Evolutionary conservation across 2,329 filamentous ascomycete genomes (phyloP), one percentile per base, ranked within the genome.

Genomic region (Ceratocystis alfenasii): DNA sequence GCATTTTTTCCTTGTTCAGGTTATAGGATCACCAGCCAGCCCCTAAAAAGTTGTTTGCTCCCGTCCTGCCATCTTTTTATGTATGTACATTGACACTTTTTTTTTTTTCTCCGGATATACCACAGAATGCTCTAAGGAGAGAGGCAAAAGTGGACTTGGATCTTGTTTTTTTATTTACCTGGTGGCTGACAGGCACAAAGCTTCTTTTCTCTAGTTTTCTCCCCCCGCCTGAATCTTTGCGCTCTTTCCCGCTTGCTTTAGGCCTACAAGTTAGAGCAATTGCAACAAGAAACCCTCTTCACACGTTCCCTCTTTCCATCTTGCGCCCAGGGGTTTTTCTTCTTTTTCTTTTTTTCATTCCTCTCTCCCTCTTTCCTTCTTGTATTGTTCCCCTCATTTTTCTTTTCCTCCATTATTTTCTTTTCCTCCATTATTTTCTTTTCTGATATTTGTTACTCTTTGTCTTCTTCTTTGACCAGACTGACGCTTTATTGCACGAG

Each of bases 331-430:
- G 10, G n/a, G 6, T 20, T 62, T 55, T 28, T 36, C 36, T 59
- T 25, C 3, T 22, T 45, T 63, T 55, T 25, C 44, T 25, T 65
- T 57, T 57, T 66, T n/a, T 53, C 20, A 7, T 61, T 48, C 22
- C 3, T 33, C 5, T 57, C 5, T 10, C 30, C 20, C 28, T 33
- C 20, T 48, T 25, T 36, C 8, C 33, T 10, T 36, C 33, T 36
- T 36, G 33, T 36, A 36, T 36, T 36, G 33, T 12, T 36, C 33
- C 33, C 41, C 33, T 36, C 62, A 15, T n/a, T 41, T 25, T 25
- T 64, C 30, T 57, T 28, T 64, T 53, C 12, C 8, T 57, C 1
- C 25, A 30, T 64, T 3, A 15, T 12, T 62, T 25, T 25, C 59
- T 22, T 62, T 41, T 41, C 30, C 8, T 57, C 1, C 25, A 30